Conservation (phyloP, 345 rosid species). For the Aquilaria malaccensis region DNA sequence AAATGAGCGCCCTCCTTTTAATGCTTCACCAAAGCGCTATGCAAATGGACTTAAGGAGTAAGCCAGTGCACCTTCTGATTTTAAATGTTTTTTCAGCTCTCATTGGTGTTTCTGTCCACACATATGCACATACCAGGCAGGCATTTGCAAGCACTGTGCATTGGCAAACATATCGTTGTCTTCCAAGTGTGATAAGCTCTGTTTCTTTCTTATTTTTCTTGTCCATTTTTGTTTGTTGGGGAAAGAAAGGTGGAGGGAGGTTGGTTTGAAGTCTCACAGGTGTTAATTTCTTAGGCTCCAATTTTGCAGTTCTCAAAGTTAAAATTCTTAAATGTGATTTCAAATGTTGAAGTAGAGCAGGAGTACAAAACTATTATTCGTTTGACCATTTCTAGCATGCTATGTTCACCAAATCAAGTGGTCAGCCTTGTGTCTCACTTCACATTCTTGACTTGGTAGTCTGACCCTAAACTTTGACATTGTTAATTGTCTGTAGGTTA, state of each 20-base stretch:
- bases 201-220: too few species aligned
- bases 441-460: not conserved
- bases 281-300: too few species aligned
- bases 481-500: constrained; percentile 31
- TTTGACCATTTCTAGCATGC: not conserved
- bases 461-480: not conserved
- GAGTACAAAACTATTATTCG: not conserved
- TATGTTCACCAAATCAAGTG: not conserved
- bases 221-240: too few species aligned
- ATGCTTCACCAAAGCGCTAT: constrained; percentile 48
- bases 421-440: not conserved
- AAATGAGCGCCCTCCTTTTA: constrained; percentile 74
- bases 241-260: too few species aligned
- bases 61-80: constrained; percentile 9
- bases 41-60: constrained; percentile 60
- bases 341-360: not conserved
- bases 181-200: too few species aligned
- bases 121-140: not conserved
- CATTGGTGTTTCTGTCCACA: not conserved
- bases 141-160: too few species aligned
- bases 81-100: not conserved
- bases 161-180: too few species aligned
- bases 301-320: not conserved
- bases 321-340: not conserved
- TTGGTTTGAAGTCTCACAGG: too few species aligned